Conservation (phyloP, 164 flowering plant species). For the Litsea cubeba region DNA sequence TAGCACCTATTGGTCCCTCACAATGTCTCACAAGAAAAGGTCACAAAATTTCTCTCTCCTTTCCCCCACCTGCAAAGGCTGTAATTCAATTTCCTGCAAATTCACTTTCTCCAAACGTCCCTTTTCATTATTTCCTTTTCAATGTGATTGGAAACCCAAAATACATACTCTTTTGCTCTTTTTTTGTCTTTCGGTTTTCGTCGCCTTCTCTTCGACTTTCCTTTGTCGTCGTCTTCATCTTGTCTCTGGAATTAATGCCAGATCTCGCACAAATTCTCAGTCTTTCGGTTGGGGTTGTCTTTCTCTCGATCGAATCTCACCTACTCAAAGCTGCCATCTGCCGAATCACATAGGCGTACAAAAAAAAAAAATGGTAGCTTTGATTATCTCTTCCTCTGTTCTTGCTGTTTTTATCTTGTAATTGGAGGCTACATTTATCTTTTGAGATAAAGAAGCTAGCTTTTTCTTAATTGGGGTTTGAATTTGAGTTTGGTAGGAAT, state of each 20-base stretch:
- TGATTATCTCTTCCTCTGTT: slow-evolving; percentile 2
- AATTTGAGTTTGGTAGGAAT: too few relatives aligned
- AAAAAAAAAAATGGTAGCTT: not conserved
- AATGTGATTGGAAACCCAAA: not conserved
- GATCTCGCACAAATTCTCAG: slow-evolving; percentile 2
- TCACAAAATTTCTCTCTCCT: not conserved
- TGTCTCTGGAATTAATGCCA: not conserved
- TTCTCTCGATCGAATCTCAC: slow-evolving; percentile 1
- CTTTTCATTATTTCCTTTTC: not conserved
- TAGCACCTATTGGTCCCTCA: not conserved
- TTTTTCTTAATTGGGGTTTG: not conserved
- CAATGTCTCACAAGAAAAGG: not conserved
- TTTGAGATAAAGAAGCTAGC: not conserved
- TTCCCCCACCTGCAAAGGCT: not conserved
- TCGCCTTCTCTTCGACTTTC: slow-evolving; percentile 7
- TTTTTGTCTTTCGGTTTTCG: slow-evolving; percentile 11
- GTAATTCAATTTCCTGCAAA: not conserved
- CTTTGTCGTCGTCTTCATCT: slow-evolving; percentile 9
- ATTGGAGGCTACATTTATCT: not conserved
- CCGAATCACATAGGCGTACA: not conserved
- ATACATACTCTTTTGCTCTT: not conserved
- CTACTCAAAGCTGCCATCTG: not conserved
- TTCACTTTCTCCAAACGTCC: not conserved
- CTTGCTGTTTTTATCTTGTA: not conserved
- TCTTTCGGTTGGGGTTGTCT: slow-evolving; percentile 6